A percentile compares a stretch with the other conserved stretches of the same genome.
Evolutionary conservation across 2,329 filamentous ascomycete genomes (phyloP).

Genomic region (Ceratocystis cubensis): DNA sequence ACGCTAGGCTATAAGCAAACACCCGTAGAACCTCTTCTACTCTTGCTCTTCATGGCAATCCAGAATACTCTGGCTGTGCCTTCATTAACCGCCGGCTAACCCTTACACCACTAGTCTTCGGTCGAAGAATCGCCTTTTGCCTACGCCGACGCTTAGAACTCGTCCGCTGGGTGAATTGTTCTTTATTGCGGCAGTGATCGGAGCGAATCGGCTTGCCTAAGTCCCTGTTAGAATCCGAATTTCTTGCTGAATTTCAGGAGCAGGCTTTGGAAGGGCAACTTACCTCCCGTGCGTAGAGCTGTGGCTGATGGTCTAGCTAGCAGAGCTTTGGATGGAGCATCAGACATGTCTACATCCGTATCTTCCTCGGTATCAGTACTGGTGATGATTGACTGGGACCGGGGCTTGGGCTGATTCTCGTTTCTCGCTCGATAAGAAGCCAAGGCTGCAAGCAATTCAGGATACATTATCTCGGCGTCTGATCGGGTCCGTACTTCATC

Average conservation of each 20-base stretch:
- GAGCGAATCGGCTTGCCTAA: neutral
- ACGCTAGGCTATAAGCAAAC: neutral
- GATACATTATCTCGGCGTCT: neutral
- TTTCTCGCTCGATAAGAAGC: neutral
- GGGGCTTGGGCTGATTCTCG: neutral
- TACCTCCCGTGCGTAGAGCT: neutral
- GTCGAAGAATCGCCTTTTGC: neutral
- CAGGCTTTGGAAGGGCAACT: neutral
- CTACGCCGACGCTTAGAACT: neutral
- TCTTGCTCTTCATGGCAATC: neutral
- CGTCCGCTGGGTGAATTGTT: neutral
- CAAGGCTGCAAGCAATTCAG: neutral
- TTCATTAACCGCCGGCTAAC: conserved; percentile 4
- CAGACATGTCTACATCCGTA: neutral
- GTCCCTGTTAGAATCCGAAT: neutral
- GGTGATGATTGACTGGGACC: neutral
- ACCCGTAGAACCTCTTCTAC: neutral
- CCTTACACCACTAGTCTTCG: neutral
- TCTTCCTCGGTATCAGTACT: neutral
- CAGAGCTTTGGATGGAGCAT: neutral
- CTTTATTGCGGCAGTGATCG: neutral
- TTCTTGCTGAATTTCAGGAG: neutral
- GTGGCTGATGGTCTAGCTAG: neutral
- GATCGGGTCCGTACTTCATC: neutral
- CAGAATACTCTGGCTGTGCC: neutral